phyloP scores from a whole-genome alignment of 2,329 filamentous ascomycete genomes.

The Colletotrichum echinochloae region DNA sequence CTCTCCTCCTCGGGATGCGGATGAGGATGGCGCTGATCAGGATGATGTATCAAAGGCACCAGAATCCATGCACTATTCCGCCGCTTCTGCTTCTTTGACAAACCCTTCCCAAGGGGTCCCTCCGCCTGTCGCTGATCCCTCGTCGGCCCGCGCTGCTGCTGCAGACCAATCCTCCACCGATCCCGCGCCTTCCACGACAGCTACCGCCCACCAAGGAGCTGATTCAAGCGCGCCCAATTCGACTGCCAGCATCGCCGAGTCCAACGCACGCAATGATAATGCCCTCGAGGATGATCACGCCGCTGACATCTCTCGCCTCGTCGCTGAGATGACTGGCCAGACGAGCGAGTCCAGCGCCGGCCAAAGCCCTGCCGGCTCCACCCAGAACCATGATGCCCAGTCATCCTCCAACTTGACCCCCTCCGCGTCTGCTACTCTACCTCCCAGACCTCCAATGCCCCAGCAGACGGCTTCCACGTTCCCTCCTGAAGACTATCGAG shows the following conservation, averaged over 20 bases:
- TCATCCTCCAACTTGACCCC: constrained; percentile 44
- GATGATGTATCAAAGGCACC: constrained; percentile 58
- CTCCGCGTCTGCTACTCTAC: constrained; percentile 57
- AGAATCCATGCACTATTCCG: constrained; percentile 58
- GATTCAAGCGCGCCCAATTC: constrained; percentile 43
- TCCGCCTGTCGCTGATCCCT: constrained; percentile 49
- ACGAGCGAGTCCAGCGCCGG: constrained; percentile 46
- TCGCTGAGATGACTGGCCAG: constrained; percentile 56
- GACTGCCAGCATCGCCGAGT: constrained; percentile 43
- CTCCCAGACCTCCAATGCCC: constrained; percentile 59
- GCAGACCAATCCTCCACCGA: constrained; percentile 39
- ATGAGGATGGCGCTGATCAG: constrained; percentile 49
- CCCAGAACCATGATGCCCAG: constrained; percentile 33
- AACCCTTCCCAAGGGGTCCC: constrained; percentile 47
- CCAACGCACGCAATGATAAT: constrained; percentile 47
- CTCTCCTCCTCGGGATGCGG: constrained; percentile 56
- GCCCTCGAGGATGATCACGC: constrained; percentile 47
- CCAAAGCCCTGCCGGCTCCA: constrained; percentile 16
- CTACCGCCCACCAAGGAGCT: constrained; percentile 47
- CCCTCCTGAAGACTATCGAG: constrained; percentile 43
- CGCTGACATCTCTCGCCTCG: constrained; percentile 55
- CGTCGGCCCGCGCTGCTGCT: constrained; percentile 45
- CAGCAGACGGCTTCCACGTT: constrained; percentile 53
- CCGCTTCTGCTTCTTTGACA: constrained; percentile 54
- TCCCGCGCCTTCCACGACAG: constrained; percentile 30